Base-by-base conservation (phyloP, 1,139 yeast species). In the Eremothecium coryli region DNA sequence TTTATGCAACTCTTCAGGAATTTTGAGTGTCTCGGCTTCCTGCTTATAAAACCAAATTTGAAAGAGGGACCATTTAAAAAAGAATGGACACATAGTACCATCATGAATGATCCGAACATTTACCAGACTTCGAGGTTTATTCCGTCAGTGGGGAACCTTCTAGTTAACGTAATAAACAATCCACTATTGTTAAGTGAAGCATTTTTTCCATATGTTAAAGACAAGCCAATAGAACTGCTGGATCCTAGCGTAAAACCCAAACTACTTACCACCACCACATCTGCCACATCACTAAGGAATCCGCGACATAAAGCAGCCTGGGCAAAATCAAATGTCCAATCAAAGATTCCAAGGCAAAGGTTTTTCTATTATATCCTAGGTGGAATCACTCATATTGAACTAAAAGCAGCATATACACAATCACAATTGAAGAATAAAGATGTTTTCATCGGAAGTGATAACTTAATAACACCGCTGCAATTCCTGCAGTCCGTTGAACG, bases 291-390 rank as follows among this genome's bases (percentile, higher is more conserved):
- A 1, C 63, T 81, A 44, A 68, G 90, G 44, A 82, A 80, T 50
- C 75, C 84, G 4, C 67, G 85, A 31, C 84, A 80, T 45, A 76
- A 80, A 44, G 90, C 94, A 0, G 74, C 79, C 1, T 84, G 95
- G 94, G 86, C 93, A 1, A 64, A 71, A 10, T 65, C 76, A 16
- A 56, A 63, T 29, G 57, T 44, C 28, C 61, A 51, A 29, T 40
- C 36, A 26, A 40, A 42, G 27, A 64, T 68, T n/a, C 71, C 74
- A 29, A 71, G 73, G 44, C 94, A 82, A 50, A 62, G 90, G 31
- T 68, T 88, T 6, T 73, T 88, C 47, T 75, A 86, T 40, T 90
- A 76, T 52, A 72, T 86, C 25, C 82, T 93, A 1, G 99, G 99
- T 15, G 98, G 98, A 8, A 62, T 82, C 26, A 85, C 97, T 0